Evolutionary conservation across 1,139 yeast species (phyloP), one percentile per base, ranked within the genome.

Genomic region (Kurtzmaniella quercitrusa): DNA sequence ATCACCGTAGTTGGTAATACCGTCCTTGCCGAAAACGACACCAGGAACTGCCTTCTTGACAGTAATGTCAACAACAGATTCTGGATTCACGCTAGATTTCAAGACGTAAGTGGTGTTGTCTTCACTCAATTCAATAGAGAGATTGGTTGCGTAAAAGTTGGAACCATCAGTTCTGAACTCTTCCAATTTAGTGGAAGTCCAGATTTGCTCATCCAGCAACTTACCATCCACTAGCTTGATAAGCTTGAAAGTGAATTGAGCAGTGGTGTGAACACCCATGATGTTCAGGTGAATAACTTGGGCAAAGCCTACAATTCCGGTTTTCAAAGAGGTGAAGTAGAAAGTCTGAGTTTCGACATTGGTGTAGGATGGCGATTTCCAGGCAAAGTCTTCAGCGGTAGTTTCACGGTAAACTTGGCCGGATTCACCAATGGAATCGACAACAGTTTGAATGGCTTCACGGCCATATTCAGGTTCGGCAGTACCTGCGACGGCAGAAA

Each of bases 381-480:
- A 93, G 47, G 70, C 65, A 56, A 88, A 78, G 62, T 93, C 98
- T 9, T 74, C 75, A 23, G 64, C 57, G 5, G 75, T 68, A 37
- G 95, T 78, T 40, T 71, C 76, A 47, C 77, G 57, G 41, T 54
- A 61, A 19, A 60, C 53, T 28, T 72, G 62, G 59, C 69, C 76
- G 49, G 66, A 70, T 43, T 69, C 74, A 42, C 70, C 66, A 44
- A 84, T 80, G 41, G 83, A 68, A 36, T 76, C 80, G 37, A 85
- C 78, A 45, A 89, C 80, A n/a, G 97, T 78, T 56, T 84, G 91
- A 54, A 93, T 88, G 39, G 96, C 95, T 43, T 84, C 96, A 39
- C 84, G 77, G 42, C 98, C 98, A 58, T 93, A 93, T 59, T 86
- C 95, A 21, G 98, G 98, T 65, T 93, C 98, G 2, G 96, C 96